Evolutionary conservation across 2,329 filamentous ascomycete genomes (phyloP), one percentile per base, ranked within the genome.

Genomic region (Aspergillus texensis): DNA sequence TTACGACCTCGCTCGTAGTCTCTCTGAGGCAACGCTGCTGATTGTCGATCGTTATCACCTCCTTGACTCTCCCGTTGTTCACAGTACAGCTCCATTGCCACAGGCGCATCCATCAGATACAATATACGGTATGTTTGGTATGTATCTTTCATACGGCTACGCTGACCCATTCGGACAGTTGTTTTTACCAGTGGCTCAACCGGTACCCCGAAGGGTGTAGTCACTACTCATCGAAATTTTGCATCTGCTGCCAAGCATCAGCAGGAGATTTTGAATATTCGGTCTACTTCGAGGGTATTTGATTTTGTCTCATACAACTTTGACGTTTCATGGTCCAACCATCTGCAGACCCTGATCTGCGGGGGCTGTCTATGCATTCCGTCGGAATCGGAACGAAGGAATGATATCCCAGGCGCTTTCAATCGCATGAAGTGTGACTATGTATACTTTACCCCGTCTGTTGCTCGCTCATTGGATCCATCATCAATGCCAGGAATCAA

Each of bases 391-490:
- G 79, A 84, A 58, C 72, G 80, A 30, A 64, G 79, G 0, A 75
- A 79, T 55, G 79, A 85, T 58, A 77, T 86, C 6, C 72, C 76
- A 0, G 79, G 77, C 0, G 79, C 77, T 1, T 83, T 87, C 39
- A 77, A 79, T 5, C 68, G 77, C 0, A 82, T 84, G 78, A 72
- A 80, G 11, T 80, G 82, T 26, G 83, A 79, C 45, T 83, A 79
- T 79, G 83, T 80, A 0, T 83, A 85, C 69, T 81, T 89, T 72
- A 89, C 87, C 0, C 83, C 86, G 0, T 79, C 84, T 0, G 79
- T 89, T n/a, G 84, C 85, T 0, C 67, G 75, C 62, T 83, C 8
- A 65, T 68, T 36, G 34, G 48, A 43, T n/a, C 34, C 48, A 4
- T 34, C 45, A 26, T 26, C 21, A 28, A 48, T 48, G 45, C 45